Base-by-base conservation (phyloP, 768 basidiomycete genomes). In the Chiua virens region DNA sequence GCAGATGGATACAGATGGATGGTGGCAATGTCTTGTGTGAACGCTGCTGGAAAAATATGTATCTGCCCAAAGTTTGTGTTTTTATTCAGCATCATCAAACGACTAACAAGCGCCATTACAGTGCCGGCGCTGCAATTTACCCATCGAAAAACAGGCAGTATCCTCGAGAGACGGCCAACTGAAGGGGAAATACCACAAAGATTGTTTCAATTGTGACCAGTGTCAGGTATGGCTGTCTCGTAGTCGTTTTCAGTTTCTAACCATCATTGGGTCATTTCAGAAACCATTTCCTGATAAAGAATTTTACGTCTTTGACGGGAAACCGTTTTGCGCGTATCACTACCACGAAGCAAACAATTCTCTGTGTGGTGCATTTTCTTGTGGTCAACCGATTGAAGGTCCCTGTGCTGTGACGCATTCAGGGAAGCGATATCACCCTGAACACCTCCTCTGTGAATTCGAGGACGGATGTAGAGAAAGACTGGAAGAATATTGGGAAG, bases 11-110 rank as follows among this genome's bases (percentile, higher is more conserved):
- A 53, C 78, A 76, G 63, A 85, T 83, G 70, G 92, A 86, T 65
- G 79, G 75, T n/a, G 86, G 81, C 50, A 81, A 72, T 35, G 83
- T 92, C 34, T 71, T 97, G 59, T 97, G 95, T 68, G 95, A 94
- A 64, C 72, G 70, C 60, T 95, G 94, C 68, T 97, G 94, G 94
- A 97, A 96, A 77, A 85, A 89, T 62, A 88, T 95, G 86, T 97
- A 96, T 73, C 71, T 97, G 55, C 94, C 94, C 54, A 93, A 92
- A 76, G 91, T 89, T 55, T 37, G 81, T 43, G 41, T 42, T 45
- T 40, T 22, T 20, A 3, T 23, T 13, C 18, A n/a, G 41, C 45
- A 35, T 41, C 34, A 45, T 23, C 40, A 18, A 23, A 49, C 34
- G 27, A 30, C 38, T 55, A 34, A 53, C 21, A 44, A 21, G 45